A percentile compares a stretch with the other conserved stretches of the same genome.
phyloP scores from a whole-genome alignment of 2,329 filamentous ascomycete species.

The Aureobasidium pullulans region DNA sequence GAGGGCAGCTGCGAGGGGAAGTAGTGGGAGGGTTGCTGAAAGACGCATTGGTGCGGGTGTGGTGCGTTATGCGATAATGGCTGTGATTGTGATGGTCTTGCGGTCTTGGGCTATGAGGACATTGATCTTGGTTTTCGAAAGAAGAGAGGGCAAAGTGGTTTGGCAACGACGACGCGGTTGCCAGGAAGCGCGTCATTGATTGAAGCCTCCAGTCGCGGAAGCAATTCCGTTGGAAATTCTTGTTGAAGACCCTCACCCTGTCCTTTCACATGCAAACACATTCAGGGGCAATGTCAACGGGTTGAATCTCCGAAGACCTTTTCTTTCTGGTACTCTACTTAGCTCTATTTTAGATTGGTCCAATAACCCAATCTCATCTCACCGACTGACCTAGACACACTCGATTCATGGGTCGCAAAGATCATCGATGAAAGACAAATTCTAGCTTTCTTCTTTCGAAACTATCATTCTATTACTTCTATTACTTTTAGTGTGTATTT shows the following conservation, averaged over 20 bases:
- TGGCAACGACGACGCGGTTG: background rate
- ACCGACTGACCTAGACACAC: too few relatives aligned
- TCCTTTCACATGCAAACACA: background rate
- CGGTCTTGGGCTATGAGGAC: too few relatives aligned
- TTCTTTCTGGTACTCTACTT: too few relatives aligned
- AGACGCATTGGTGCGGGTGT: background rate
- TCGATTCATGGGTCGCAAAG: too few relatives aligned
- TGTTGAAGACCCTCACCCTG: background rate
- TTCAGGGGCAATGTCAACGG: background rate
- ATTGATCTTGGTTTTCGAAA: too few relatives aligned
- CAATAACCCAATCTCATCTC: too few relatives aligned
- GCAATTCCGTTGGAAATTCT: background rate
- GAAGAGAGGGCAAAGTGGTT: background rate
- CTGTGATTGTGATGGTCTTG: background rate
- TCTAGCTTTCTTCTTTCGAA: too few relatives aligned
- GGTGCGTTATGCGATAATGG: background rate
- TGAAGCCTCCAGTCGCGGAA: background rate
- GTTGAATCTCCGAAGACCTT: too few relatives aligned
- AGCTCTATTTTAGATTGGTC: too few relatives aligned
- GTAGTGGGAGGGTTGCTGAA: background rate
- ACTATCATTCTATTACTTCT: too few relatives aligned
- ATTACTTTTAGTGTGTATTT: too few relatives aligned
- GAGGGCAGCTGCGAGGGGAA: background rate
- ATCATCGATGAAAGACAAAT: too few relatives aligned
- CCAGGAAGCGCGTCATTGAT: constrained; percentile 2